Conservation (phyloP, 1,139 yeast genomes). For the Martiniozyma asiatica region DNA sequence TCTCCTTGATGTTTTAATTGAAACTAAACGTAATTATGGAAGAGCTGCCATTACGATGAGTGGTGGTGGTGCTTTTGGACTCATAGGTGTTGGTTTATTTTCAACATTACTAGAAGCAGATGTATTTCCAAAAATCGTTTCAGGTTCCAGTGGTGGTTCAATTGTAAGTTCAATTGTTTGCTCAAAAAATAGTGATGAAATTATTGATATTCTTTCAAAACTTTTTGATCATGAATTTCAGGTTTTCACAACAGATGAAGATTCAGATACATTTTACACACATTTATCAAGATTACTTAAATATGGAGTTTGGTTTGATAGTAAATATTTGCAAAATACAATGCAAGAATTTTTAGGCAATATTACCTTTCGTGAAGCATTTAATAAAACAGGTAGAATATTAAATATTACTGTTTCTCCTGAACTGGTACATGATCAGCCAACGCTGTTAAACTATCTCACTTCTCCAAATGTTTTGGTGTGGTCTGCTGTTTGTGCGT, state of each 20-base stretch:
- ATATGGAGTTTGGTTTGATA: conserved; percentile 85
- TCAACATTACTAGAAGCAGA: conserved; percentile 65
- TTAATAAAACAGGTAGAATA: conserved; percentile 46
- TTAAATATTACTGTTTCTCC: conserved; percentile 69
- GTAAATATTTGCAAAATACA: conserved; percentile 55
- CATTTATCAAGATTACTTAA: conserved; percentile 54
- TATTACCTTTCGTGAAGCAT: conserved; percentile 58
- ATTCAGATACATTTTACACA: conserved; percentile 32
- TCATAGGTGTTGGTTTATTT: conserved; percentile 85
- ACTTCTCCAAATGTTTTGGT: conserved; percentile 88
- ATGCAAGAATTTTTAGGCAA: conserved; percentile 80
- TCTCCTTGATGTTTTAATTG: conserved; percentile 67
- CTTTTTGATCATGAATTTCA: conserved; percentile 51
- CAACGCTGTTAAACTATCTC: conserved; percentile 72
- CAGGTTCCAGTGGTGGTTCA: conserved; percentile 95
- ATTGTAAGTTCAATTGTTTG: conserved; percentile 85
- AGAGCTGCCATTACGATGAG: conserved; percentile 84
- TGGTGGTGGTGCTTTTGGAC: conserved; percentile 93
- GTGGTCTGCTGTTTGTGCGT: conserved; percentile 92
- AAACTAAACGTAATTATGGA: conserved; percentile 85
- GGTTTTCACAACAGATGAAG: conserved; percentile 49
- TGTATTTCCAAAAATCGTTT: conserved; percentile 75
- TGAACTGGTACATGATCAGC: conserved; percentile 61
- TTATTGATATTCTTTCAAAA: conserved; percentile 40
- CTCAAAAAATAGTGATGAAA: conserved; percentile 68